phyloP scores from a whole-genome alignment of 805 yeast genomes.

The Kazachstania psychrophila region DNA sequence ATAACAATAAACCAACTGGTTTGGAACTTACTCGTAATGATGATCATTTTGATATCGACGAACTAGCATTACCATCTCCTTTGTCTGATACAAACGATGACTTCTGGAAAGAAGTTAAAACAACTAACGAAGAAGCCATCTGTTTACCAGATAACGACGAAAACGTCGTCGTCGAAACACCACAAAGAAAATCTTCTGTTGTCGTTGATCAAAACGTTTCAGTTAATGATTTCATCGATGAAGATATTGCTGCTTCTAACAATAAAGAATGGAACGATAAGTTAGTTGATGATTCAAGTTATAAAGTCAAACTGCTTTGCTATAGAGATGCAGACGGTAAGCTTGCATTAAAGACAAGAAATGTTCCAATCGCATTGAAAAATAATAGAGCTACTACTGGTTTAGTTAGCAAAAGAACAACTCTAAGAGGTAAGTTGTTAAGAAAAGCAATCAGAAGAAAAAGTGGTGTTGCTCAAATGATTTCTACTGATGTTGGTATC shows the following conservation, averaged over 20 bases:
- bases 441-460: constrained; percentile 24
- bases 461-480: constrained; percentile 29
- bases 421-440: constrained; percentile 7
- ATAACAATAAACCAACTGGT: neutral
- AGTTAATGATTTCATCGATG: constrained; percentile 16
- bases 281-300: constrained; percentile 9
- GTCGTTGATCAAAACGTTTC: constrained; percentile 5
- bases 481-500: constrained; percentile 27
- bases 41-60: too few relatives aligned
- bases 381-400: constrained; percentile 2
- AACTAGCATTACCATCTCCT: neutral
- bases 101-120: constrained; percentile 28
- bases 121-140: constrained; percentile 21
- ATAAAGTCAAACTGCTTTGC: constrained; percentile 22
- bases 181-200: constrained; percentile 4
- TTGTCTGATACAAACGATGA: constrained; percentile 14
- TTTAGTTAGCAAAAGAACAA: constrained; percentile 6
- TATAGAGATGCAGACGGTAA: constrained; percentile 28
- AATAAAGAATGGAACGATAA: constrained; percentile 5
- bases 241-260: constrained; percentile 4
- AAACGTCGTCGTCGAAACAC: neutral
- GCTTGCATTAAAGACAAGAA: constrained; percentile 19
- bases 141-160: constrained; percentile 4
- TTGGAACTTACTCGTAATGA: neutral
- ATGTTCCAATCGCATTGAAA: neutral